A percentile compares a stretch with the other conserved stretches of the same genome.
Evolutionary conservation across 495 filamentous ascomycete species (phyloP).

Genomic region (Evernia prunastri): DNA sequence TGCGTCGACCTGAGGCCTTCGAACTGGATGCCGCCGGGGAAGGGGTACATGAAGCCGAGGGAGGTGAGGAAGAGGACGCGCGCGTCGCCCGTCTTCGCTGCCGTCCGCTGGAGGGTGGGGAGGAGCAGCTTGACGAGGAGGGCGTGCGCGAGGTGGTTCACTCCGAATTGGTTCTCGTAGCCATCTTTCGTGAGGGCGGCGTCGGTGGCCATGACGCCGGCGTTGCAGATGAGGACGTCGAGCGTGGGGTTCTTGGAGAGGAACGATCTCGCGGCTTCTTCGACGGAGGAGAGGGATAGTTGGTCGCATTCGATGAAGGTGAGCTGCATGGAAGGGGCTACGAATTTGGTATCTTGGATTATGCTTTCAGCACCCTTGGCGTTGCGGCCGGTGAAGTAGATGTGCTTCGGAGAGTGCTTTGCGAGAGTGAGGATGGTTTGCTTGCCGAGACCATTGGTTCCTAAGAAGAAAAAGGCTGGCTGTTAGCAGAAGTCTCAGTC

Average conservation of each 20-base stretch:
- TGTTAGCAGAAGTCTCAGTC: too few species aligned
- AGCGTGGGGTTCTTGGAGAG: slow-evolving; percentile 18
- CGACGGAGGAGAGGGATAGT: slow-evolving; percentile 15
- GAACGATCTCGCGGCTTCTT: slow-evolving; percentile 15
- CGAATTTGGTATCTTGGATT: too few species aligned
- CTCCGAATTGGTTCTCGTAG: slow-evolving; percentile 31
- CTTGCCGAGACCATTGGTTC: too few species aligned
- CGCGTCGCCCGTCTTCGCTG: slow-evolving; percentile 31
- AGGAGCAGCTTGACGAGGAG: slow-evolving; percentile 23
- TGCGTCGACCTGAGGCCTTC: slow-evolving; percentile 22
- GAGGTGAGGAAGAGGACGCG: slow-evolving; percentile 40
- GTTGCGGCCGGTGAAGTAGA: too few species aligned
- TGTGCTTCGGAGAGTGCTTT: too few species aligned
- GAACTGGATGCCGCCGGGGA: slow-evolving; percentile 17
- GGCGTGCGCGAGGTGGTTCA: slow-evolving; percentile 24
- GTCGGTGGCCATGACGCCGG: slow-evolving; percentile 27
- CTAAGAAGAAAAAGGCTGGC: too few species aligned
- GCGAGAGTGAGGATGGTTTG: too few species aligned
- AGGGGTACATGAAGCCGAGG: slow-evolving; percentile 29
- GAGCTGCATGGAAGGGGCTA: too few species aligned
- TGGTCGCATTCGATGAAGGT: slow-evolving; percentile 18
- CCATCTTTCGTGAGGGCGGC: slow-evolving; percentile 27
- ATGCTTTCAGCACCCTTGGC: too few species aligned
- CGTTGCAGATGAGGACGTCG: slow-evolving; percentile 23
- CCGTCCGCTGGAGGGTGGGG: slow-evolving; percentile 14